Base-by-base conservation (phyloP, 768 basidiomycete genomes). In the Cantharellus cinnabarinus region DNA sequence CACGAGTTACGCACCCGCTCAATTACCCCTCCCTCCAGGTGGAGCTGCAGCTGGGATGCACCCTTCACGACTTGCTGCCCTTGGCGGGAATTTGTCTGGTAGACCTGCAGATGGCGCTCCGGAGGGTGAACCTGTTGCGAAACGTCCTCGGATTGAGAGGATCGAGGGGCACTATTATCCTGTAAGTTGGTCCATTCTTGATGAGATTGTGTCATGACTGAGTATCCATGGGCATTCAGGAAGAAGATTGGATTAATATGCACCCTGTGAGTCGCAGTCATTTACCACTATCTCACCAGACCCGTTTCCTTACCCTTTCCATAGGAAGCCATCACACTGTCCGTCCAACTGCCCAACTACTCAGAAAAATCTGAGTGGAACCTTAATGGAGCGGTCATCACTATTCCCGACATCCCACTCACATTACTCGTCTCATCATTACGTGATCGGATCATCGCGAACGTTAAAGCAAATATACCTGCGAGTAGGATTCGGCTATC, bases 301-400 rank as follows among this genome's bases (percentile, higher is more conserved):
- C 5, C 10, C 14, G 56, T n/a, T 59, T 59, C 60, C 10, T 57
- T 50, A 3, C 34, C 56, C 38, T 61, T 40, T 50, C 39, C 29
- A 56, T 63, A 83, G 81, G 84, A 93, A 64, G 85, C 94, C 7
- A 88, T 98, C 65, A 82, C 83, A 35, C 76, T 99, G 52, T 75
- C 76, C 41, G 75, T 98, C 2, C 89, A 93, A 67, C 74, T 99
- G 63, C 91, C 94, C 1, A 76, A 73, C 58, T 82, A 91, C 65
- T 72, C 83, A 1, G 79, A 82, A 41, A 90, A 87, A 68, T 83
- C 91, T 0, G 93, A 94, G 70, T 94, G 87, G 88, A 91, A 94
- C 66, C 74, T 95, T 58, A 81, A 94, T 66, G 93, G 91, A 0
- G 76, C 75, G 57, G 72, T 80, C 44, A 79, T 91, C 60, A 80